Evolutionary conservation across 2,329 filamentous ascomycete species (phyloP), one percentile per base, ranked within the genome.

Genomic region (Gnomoniopsis smithogilvyi): DNA sequence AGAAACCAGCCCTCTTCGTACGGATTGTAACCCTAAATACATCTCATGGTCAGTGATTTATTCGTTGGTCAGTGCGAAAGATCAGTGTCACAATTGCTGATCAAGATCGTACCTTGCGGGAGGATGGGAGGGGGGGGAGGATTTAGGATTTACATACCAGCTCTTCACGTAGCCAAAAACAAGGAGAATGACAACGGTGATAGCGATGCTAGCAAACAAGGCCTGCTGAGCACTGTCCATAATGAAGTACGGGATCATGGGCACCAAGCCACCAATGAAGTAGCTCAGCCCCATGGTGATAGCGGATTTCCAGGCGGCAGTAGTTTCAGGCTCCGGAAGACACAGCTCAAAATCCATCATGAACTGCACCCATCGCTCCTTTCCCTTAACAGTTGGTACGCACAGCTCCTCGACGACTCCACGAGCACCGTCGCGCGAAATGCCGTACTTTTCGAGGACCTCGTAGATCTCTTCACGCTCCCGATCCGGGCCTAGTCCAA

Each of bases 231-330:
- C 74, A 22, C 70, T 69, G 15, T 65, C 60, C 69, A 82, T 75
- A 64, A 88, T 76, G 64, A 91, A 86, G 73, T 91, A 91, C 0
- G 88, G 88, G 46, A 89, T 72, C 66, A 91, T 79, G 15, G 88
- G 88, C n/a, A 91, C 80, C 56, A 90, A 76, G 0, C 88, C 88
- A 21, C 88, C 88, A 22, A 90, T 70, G 54, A 91, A 86, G 69
- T 91, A 91, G 38, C 86, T 86, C 17, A 85, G 67, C 0, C 87
- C 85, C 66, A 91, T 88, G 10, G 85, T 90, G 26, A 86, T 63
- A 2, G 86, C 88, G 0, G 83, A 87, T 48, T 84, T 71, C 70
- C 79, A 69, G 66, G 83, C 71, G 63, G 75, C 68, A 66, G 74
- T 73, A 33, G 71, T 74, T 67, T 72, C 73, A 63, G 69, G 74